phyloP scores from a whole-genome alignment of 371 early-diverging fungal species.

The Mucor piriformis region DNA sequence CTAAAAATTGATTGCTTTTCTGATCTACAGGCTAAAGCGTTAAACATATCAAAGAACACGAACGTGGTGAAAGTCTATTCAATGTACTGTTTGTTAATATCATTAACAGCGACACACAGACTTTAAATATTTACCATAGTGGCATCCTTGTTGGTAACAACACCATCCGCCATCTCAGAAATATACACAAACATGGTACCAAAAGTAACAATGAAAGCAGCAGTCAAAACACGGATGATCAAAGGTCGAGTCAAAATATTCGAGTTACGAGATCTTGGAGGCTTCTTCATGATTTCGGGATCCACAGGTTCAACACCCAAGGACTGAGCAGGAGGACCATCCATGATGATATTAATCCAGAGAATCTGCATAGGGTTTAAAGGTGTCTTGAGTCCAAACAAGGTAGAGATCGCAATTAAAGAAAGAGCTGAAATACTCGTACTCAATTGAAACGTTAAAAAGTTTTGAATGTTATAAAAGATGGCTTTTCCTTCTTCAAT shows the following conservation, averaged over 20 bases:
- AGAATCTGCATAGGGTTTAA: conserved; percentile 97
- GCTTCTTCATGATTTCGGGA: conserved; percentile 80
- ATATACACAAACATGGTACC: conserved; percentile 89
- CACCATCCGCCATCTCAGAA: conserved; percentile 77
- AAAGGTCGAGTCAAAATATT: conserved; percentile 80
- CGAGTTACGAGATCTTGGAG: conserved; percentile 75
- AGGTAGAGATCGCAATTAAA: conserved; percentile 84
- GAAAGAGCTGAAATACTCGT: conserved; percentile 85
- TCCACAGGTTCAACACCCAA: conserved; percentile 88
- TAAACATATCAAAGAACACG: conserved; percentile 96
- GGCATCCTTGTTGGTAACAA: conserved; percentile 78
- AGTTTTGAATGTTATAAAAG: conserved; percentile 92
- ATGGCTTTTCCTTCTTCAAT: conserved; percentile 93
- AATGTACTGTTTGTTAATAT: too few relatives aligned
- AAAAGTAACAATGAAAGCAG: conserved; percentile 79
- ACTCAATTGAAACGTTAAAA: conserved; percentile 86
- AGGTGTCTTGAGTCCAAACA: conserved; percentile 88
- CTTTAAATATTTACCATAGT: conserved; percentile 78
- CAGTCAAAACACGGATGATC: conserved; percentile 75
- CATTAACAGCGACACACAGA: too few relatives aligned
- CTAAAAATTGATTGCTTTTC: conserved; percentile 79
- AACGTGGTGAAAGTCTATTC: conserved; percentile 96
- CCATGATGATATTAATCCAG: conserved; percentile 95
- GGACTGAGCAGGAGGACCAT: conserved; percentile 92
- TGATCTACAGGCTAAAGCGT: conserved; percentile 90